Evolutionary conservation across 1,284 basidiomycete genomes (phyloP), one percentile per base, ranked within the genome.

Genomic region (Ceratobasidium sp.): DNA sequence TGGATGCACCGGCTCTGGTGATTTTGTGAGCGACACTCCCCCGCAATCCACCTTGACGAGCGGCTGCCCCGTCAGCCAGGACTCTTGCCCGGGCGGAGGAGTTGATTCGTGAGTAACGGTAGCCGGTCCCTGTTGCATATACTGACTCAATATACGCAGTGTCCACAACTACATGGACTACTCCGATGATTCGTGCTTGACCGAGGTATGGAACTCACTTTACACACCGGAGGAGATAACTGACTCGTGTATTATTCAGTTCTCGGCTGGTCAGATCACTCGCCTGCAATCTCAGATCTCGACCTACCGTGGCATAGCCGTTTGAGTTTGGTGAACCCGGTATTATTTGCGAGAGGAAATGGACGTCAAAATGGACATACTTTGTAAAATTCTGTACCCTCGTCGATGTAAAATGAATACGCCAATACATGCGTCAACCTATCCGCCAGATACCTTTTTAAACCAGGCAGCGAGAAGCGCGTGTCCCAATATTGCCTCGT

Each of bases 161-260:
- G 42, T 71, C 31, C 70, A 71, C 38, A 71, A 71, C 57, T 71
- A 50, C 31, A 69, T 60, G 56, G 68, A 60, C 43, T 69, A 69
- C 31, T 31, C 42, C 1, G 5, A 74, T 49, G 74, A 74, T 69
- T 54, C 43, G 15, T 75, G 73, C 71, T 70, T 74, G 70, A 71
- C 67, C 3, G 20, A 50, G 49, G 60, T 64, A 29, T 4, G 60
- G 29, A 43, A 3, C 5, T 3, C 20, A n/a, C 52, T n/a, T 17
- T 1, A 5, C 50, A 0, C 35, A n/a, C 17, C 13, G 20, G 6
- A 35, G 17, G 17, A 40, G 10, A 8, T 40, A 40, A 40, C 38
- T 27, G 64, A 70, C 54, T 77, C 77, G 67, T 85, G 82, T 80
- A 82, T 83, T 81, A 80, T 74, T 71, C 73, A 82, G 72, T 84